Conservation (phyloP, 345 rosid genomes). For the Salix koriyanagi region DNA sequence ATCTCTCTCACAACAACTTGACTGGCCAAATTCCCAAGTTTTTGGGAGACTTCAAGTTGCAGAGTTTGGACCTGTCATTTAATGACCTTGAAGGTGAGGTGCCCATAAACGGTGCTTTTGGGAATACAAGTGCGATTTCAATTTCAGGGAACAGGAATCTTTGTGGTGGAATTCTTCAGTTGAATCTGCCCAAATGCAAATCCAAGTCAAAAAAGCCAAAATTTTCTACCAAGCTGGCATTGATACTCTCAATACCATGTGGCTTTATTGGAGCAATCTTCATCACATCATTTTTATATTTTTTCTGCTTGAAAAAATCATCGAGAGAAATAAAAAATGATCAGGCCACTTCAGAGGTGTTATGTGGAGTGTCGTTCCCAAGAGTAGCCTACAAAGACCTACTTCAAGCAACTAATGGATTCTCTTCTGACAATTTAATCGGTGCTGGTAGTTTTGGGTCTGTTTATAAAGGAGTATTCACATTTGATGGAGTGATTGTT, state of each 20-base stretch:
- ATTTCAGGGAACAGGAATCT: slow-evolving; percentile 1
- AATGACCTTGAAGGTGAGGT: slow-evolving; percentile 17
- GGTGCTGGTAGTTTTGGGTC: neutral
- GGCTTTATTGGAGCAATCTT: neutral
- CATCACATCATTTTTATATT: neutral
- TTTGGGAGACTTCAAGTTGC: neutral
- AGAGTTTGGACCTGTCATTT: slow-evolving; percentile 9
- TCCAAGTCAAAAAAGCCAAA: neutral
- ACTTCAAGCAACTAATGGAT: neutral
- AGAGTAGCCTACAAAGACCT: neutral
- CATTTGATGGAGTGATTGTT: neutral
- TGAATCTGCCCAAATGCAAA: neutral
- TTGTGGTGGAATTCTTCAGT: slow-evolving; percentile 3
- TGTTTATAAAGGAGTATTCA: slow-evolving; percentile 5
- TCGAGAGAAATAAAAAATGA: neutral
- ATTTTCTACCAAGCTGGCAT: neutral
- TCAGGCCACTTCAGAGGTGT: neutral
- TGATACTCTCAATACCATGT: neutral
- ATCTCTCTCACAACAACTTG: slow-evolving; percentile 7
- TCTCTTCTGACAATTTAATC: neutral
- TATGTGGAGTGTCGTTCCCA: neutral
- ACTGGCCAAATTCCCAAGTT: neutral
- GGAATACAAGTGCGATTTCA: slow-evolving; percentile 4
- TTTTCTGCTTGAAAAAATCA: neutral
- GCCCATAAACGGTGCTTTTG: slow-evolving; percentile 1